Percentiles rank a stretch among this genome's conserved stretches.
Conservation (phyloP, 2,329 filamentous ascomycete species). For the Penicillium sp. region DNA sequence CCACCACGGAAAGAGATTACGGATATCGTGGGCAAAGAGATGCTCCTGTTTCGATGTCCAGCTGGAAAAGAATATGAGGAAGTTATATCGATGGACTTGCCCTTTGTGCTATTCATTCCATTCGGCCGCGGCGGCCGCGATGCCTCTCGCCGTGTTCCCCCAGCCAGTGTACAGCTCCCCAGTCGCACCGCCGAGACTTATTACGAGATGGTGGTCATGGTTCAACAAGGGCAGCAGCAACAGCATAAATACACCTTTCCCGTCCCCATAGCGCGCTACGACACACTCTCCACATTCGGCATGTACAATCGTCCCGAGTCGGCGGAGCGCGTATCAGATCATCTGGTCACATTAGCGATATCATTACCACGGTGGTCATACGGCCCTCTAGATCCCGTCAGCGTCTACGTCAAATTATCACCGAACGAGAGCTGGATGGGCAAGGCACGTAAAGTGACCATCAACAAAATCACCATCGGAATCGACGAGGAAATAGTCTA, state of each 20-base stretch:
- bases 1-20: slow-evolving; percentile 85
- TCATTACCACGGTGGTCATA: slow-evolving; percentile 95
- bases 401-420: slow-evolving; percentile 88
- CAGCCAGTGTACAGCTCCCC: slow-evolving; percentile 83
- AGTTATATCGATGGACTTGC: slow-evolving; percentile 92
- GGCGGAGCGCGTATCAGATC: slow-evolving; percentile 79
- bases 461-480: slow-evolving; percentile 86
- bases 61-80: slow-evolving; percentile 80
- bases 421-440: slow-evolving; percentile 88
- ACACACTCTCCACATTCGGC: slow-evolving; percentile 95
- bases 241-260: slow-evolving; percentile 91
- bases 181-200: slow-evolving; percentile 94
- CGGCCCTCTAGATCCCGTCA: slow-evolving; percentile 89
- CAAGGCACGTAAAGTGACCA: slow-evolving; percentile 87
- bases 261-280: slow-evolving; percentile 86
- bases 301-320: slow-evolving; percentile 98
- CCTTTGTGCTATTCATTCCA: slow-evolving; percentile 95
- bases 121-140: slow-evolving; percentile 90
- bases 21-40: slow-evolving; percentile 93
- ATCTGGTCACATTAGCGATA: slow-evolving; percentile 85
- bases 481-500: slow-evolving; percentile 99
- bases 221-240: slow-evolving; percentile 82
- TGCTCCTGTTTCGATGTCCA: slow-evolving; percentile 82
- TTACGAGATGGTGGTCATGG: slow-evolving; percentile 93
- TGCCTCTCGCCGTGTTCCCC: slow-evolving; percentile 81